Conservation (phyloP, 208 protist species). For the Blechomonas ayalai region DNA sequence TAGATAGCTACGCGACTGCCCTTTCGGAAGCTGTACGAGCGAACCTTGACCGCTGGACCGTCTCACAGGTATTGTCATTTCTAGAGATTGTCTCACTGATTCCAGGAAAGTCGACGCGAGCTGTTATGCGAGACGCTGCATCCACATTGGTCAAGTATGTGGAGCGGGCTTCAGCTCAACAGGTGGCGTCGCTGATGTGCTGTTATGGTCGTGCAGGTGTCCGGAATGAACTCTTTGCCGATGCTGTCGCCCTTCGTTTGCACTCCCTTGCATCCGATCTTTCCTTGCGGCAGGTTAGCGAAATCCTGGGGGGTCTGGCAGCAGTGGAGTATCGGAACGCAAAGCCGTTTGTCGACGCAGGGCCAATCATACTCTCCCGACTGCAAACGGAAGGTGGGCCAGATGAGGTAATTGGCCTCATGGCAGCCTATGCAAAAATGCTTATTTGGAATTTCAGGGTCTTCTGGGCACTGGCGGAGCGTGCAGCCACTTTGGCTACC, state of each 20-base stretch:
- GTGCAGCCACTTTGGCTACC: conserved; percentile 10
- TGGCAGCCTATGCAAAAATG: conserved; percentile 68
- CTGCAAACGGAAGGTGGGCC: conserved; percentile 6
- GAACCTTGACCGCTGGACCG: conserved; percentile 23
- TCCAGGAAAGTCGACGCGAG: conserved; percentile 13
- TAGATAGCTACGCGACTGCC: conserved; percentile 20
- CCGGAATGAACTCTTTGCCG: conserved; percentile 69
- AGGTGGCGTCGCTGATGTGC: conserved; percentile 50
- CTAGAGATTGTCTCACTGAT: conserved; percentile 11
- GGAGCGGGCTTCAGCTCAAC: conserved; percentile 38
- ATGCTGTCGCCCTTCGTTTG: conserved; percentile 28
- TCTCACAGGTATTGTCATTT: conserved; percentile 22
- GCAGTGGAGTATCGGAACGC: conserved; percentile 51
- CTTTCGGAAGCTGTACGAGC: conserved; percentile 12
- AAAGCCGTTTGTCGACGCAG: conserved; percentile 55
- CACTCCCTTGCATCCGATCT: conserved; percentile 22
- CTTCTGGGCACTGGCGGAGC: conserved; percentile 45
- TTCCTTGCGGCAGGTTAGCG: conserved; percentile 28
- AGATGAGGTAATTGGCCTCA: conserved; percentile 16
- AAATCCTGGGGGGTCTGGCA: conserved; percentile 44
- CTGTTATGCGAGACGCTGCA: conserved; percentile 49
- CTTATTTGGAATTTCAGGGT: conserved; percentile 72
- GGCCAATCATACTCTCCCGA: conserved; percentile 19
- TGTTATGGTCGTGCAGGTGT: conserved; percentile 56
- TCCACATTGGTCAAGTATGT: conserved; percentile 33